Base-by-base conservation (phyloP, 345 rosid genomes). In the Carallia brachiata region DNA sequence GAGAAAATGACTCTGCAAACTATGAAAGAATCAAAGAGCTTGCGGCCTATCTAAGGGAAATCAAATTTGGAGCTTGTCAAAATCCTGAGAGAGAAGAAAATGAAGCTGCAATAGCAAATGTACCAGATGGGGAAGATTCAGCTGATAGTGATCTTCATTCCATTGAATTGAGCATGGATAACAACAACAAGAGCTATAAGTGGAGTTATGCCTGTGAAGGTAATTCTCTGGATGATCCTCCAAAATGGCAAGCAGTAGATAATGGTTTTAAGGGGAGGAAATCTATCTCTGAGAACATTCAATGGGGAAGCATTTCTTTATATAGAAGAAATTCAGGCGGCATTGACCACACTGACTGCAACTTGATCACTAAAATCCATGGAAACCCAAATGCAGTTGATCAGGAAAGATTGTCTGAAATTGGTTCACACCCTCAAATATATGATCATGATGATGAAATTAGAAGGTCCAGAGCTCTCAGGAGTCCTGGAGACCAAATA, bases 61-160 rank as follows among this genome's bases (percentile, higher is more conserved):
- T 71, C 40, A 68, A 74, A 66, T 70, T 79, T 4, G 85, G 79
- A 54, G 47, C 66, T 1, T 60, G 40, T 52, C 80, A 69, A 60
- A 75, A 69, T 18, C 55, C 37, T 5, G 66, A 59, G 39, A 69
- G 36, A 57, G 71, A 70, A 39, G 71, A 36, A 27, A 19, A 37
- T 39, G 75, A 68, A 73, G 79, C 52, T 6, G 63, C 62, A 52
- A 55, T 62, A 44, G 75, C 54, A n/a, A 72, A 77, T 64, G 84
- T 79, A 66, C 85, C 75, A 63, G 87, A 80, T 32, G 90, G 74
- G 39, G 94, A 85, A 75, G 90, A 80, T 48, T 88, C 90, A 34
- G 88, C 81, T 5, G 95, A 89, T 5, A 95, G 98, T 65, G 98
- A 90, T 79, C 87, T 90, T 48, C 97, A 92, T 70, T 92, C 99